Base-by-base conservation (phyloP, 257 asterid species). In the Vinca minor region DNA sequence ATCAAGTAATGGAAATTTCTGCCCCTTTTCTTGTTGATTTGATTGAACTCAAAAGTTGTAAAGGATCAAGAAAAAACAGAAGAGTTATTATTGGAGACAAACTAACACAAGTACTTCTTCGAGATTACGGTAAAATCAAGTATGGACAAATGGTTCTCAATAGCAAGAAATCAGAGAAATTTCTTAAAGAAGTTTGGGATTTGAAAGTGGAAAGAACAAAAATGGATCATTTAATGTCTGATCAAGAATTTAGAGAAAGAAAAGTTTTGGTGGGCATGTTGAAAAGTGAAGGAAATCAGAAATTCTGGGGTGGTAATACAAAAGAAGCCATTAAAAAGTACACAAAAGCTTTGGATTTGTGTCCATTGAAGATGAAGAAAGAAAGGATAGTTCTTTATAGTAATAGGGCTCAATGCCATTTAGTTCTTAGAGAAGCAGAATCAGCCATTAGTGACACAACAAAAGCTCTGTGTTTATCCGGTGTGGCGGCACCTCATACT, bases 331-430 rank as follows among this genome's bases (percentile, higher is more conserved):
- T 26, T 36, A 21, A 15, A 3, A 59, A 53, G 15, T 73, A 70
- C 59, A 63, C 66, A 17, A 64, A 56, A 26, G 77, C 72, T 36
- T 29, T 74, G 65, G 74, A 74, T n/a, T 54, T 64, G 66, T 78
- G 82, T 42, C 82, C 79, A 31, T 1, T 74, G n/a, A 71, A 23
- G 34, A 59, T 67, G 50, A 78, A 48, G 10, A 71, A 65, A 47
- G 74, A 74, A 39, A 74, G 79, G 58, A 62, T 71, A 2, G 79
- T 78, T 32, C 79, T 78, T 9, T 59, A 73, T 11, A 78, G 82
- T 35, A 78, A 78, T 42, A 67, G 79, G 26, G 77, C 77, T 36
- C 82, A 78, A 44, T 78, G 79, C 29, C 34, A 67, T 61, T 64
- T 78, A 31, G 6, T 54, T n/a, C 66, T 73, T 17, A 66, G 48